Percentiles rank a stretch among this genome's conserved stretches.
These are phyloP conservation scores for Podaxis sp. DNA, from an alignment of 768 basidiomycete genomes.

Conservation along the genomic window DNA sequence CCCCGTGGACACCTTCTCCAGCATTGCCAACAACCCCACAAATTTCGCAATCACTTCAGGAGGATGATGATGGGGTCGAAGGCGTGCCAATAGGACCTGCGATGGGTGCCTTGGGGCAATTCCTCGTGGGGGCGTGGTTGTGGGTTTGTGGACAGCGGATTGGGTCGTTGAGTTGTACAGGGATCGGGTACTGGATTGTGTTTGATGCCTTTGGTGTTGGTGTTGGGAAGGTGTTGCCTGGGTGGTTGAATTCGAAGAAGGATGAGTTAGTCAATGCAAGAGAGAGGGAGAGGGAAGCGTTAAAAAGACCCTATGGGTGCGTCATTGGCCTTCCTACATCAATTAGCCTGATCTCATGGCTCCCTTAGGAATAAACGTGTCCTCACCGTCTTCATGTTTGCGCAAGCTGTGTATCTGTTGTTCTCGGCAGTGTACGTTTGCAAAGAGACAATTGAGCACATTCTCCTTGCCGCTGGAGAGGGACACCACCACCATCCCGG, in stretches of 20 bases:
- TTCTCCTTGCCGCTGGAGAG: slow-evolving; percentile 65
- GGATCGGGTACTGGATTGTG: slow-evolving; percentile 94
- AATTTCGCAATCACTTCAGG: slow-evolving; percentile 10
- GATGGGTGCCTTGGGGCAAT: slow-evolving; percentile 42
- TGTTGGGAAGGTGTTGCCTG: slow-evolving; percentile 45
- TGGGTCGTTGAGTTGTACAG: slow-evolving; percentile 85
- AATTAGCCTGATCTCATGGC: slow-evolving; percentile 13
- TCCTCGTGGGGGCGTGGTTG: slow-evolving; percentile 66
- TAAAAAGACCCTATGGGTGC: slow-evolving; percentile 63
- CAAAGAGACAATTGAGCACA: slow-evolving; percentile 94
- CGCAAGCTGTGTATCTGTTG: slow-evolving; percentile 91
- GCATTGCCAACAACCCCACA: slow-evolving; percentile 38
- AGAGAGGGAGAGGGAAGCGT: slow-evolving; percentile 32
- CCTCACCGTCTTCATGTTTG: slow-evolving; percentile 75
- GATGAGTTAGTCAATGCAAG: slow-evolving; percentile 19
- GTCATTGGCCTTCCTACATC: slow-evolving; percentile 17
- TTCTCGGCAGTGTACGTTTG: slow-evolving; percentile 95
- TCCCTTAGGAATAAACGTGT: slow-evolving; percentile 57
- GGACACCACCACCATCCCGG: slow-evolving; percentile 67
- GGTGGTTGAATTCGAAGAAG: slow-evolving; percentile 34
- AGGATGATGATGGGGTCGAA: slow-evolving; percentile 12
- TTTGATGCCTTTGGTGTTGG: slow-evolving; percentile 89
- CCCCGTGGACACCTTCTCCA: slow-evolving; percentile 68
- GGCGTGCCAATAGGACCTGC: slow-evolving; percentile 23
- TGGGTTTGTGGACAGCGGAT: slow-evolving; percentile 91